Base-by-base conservation (phyloP, 208 protist genomes). In the Wallacemonas collosoma region DNA sequence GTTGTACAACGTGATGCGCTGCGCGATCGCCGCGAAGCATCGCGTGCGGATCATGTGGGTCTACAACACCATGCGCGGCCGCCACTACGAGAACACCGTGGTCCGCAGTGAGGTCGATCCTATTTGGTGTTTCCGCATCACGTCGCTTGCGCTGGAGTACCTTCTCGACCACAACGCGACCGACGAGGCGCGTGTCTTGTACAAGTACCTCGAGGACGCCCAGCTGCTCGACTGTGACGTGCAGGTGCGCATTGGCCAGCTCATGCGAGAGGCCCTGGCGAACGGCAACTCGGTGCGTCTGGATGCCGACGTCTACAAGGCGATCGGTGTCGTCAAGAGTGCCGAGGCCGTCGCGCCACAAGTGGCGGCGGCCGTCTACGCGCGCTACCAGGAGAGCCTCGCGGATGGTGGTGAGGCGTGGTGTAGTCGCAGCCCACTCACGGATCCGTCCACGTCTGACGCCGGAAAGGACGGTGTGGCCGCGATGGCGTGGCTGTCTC, bases 31-130 rank as follows among this genome's bases (percentile, higher is more conserved):
- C 17, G 92, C 92, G 41, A 73, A 82, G 69, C 86, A 94, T 76
- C 89, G 89, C 12, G 87, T 88, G 63, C 89, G 92, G 15, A 85
- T 96, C 40, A 94, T 96, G 89, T 96, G 92, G 90, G 88, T 95
- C 1, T 93, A 92, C 77, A 94, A 94, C 75, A 72, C 90, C 2
- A 93, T 95, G 88, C 86, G 91, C 4, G 92, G 92, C 12, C 80
- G 89, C 14, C 75, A 85, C 73, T 95, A 95, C 77, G 92, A 96
- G 76, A 96, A 96, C 72, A 86, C 88, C 39, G 56, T 95, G 2
- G 89, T 93, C 26, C 86, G 92, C 45, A 87, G 85, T 0, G 86
- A 91, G 75, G 68, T 96, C 15, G 87, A 93, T 44, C 71, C 80
- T n/a, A 81, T 96, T 36, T 95, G 89, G 89, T 87, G 83, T 61